Evolutionary conservation across 768 basidiomycete genomes (phyloP).

Genomic region (Sarcodon sp.): DNA sequence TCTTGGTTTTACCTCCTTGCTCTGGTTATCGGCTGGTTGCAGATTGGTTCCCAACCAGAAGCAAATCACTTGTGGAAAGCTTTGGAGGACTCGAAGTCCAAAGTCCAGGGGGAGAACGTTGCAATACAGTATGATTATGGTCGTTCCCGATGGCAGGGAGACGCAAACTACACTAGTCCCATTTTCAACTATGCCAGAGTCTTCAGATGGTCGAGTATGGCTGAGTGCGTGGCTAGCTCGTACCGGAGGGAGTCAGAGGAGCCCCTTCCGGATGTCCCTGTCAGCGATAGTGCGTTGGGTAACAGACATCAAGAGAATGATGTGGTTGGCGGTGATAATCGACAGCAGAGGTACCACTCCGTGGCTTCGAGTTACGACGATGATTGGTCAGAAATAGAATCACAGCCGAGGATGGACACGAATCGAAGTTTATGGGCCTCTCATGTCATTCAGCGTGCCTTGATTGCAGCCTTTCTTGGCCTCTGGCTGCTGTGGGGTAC

Average conservation of each 20-base stretch:
- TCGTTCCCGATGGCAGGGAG: background rate
- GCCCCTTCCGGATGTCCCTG: background rate
- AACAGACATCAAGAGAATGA: too few relatives aligned
- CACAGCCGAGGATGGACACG: too few relatives aligned
- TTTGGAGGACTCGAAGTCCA: background rate
- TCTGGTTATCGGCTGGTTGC: background rate
- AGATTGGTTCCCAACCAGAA: background rate
- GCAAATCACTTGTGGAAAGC: background rate
- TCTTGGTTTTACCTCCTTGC: background rate
- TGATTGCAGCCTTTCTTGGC: background rate
- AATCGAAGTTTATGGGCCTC: background rate
- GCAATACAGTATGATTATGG: background rate
- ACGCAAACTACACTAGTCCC: background rate
- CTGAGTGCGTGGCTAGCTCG: background rate
- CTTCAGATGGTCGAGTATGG: background rate
- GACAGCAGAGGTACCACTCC: too few relatives aligned
- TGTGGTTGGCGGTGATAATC: too few relatives aligned
- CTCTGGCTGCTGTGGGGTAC: background rate
- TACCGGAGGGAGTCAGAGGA: background rate
- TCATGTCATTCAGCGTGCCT: background rate
- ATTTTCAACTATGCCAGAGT: background rate
- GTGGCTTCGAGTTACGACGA: too few relatives aligned
- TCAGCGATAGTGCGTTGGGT: too few relatives aligned
- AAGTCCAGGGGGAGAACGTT: background rate
- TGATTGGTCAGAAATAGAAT: too few relatives aligned